Evolutionary conservation across 208 protist species (phyloP), one percentile per base, ranked within the genome.

Genomic region (Leishmania aethiopica): DNA sequence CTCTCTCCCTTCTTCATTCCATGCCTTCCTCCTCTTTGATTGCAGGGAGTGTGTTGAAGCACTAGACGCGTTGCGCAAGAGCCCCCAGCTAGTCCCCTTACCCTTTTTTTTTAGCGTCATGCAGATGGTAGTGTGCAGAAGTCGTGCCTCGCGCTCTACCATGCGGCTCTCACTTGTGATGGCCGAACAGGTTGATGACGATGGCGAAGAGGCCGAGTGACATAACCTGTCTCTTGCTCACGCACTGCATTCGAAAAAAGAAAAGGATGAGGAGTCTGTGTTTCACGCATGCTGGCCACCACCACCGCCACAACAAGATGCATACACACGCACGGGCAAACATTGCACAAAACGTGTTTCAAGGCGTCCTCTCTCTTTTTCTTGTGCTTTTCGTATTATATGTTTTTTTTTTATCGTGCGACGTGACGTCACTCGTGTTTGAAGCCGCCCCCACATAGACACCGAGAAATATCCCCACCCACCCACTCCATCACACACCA

Each of bases 11-110:
- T 13, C 57, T 64, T 81, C 82, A 45, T 88, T 85, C 37, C 49
- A 64, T 81, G 45, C 78, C 72, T 86, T 79, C 28, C 64, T 66
- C 59, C 67, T 78, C 70, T 78, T 60, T 80, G 35, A 62, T 81
- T 80, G 35, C 59, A 35, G 59, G 0, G 28, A 32, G 59, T 32
- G 59, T 32, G 28, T 6, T 32, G 59, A 64, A 64, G 59, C 28
- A 17, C 28, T 64, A 35, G 59, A 64, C 28, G 0, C 11, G 59
- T 64, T 28, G 59, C 15, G 3, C 19, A 32, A 28, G 59, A 25
- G 6, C 51, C 59, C 59, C 59, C 59, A 17, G n/a, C 28, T 28
- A 64, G 8, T 64, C 10, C 59, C n/a, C 59, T 64, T 25, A 5
- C 25, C n/a, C n/a, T 32, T 64, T 64, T 35, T 62, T 64, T 28